These are phyloP conservation scores for Paracorniculantispora psalliotae DNA, from an alignment of 2,329 filamentous ascomycete species.

Conservation along the genomic window DNA sequence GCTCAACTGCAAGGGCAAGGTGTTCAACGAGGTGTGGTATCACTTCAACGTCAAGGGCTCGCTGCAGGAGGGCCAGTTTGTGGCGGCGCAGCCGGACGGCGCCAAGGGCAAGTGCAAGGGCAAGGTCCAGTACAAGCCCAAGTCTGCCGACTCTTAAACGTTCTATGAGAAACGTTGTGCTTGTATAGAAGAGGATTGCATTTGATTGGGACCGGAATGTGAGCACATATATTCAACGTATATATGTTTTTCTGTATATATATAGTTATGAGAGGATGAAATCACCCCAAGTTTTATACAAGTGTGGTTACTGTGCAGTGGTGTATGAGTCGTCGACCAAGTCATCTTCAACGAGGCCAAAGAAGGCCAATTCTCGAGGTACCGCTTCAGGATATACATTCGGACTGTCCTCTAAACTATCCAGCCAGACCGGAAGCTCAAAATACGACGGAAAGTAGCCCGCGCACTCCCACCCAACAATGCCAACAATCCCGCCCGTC, in stretches of 20 bases:
- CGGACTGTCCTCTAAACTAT: background rate
- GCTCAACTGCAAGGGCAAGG: constrained; percentile 47
- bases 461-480: constrained; percentile 11
- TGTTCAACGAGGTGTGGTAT: constrained; percentile 54
- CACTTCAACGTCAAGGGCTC: constrained; percentile 59
- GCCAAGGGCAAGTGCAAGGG: constrained; percentile 58
- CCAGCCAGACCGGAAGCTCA: background rate
- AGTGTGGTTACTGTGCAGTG: background rate
- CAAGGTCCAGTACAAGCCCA: constrained; percentile 62
- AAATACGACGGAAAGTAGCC: constrained; percentile 1
- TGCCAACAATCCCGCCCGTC: background rate
- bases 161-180: too few species aligned
- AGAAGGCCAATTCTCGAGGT: background rate
- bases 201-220: background rate
- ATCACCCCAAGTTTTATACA: background rate
- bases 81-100: constrained; percentile 50
- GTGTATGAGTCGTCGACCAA: background rate
- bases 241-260: background rate
- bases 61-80: constrained; percentile 56
- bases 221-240: background rate
- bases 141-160: background rate
- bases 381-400: background rate
- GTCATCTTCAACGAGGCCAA: background rate
- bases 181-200: background rate
- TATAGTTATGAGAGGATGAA: background rate